Evolutionary conservation across 2,329 filamentous ascomycete species (phyloP), one percentile per base, ranked within the genome.

Genomic region (Botrytis pseudocinerea): DNA sequence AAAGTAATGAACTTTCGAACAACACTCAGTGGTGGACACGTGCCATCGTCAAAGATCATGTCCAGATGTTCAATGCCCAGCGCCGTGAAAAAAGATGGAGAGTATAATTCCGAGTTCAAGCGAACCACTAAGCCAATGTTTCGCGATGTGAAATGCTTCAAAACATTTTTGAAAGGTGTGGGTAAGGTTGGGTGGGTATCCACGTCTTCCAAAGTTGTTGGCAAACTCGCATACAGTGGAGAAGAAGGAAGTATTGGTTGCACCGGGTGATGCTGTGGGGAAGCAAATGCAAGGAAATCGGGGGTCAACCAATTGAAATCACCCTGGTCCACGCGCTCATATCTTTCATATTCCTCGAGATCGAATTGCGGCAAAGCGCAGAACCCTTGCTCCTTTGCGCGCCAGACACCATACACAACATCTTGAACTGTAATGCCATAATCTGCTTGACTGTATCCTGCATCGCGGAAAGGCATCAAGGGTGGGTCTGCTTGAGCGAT

Each of bases 241-340:
- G 93, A 93, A 59, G 88, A 89, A 73, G 90, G 87, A 14, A 91
- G 87, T 73, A 97, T 91, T 75, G 92, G 90, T 72, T 90, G 87
- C 20, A 92, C 89, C 8, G 94, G 93, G 73, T 89, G 87, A 79
- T 95, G 91, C 82, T 98, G 94, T 18, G 96, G 96, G 32, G 95
- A 98, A 62, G 96, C 96, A 82, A 99, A 98, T 35, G 96, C 96
- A 69, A 99, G 88, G 84, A 99, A 99, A 80, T 95, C 87, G 14
- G 95, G 95, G 9, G 95, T 97, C 74, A 99, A 89, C 96, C 96
- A 99, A 88, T 99, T 99, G 91, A 99, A 99, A 84, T 99, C 96
- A 76, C 96, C 96, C 86, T 98, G 94, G 82, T 99, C 96, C 32
- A 99, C 96, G 73, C 96, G 89, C 85, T 99, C 96, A 79, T 90